Evolutionary conservation across 2,329 filamentous ascomycete species (phyloP).

Genomic region (Cordyceps cateniannulata): DNA sequence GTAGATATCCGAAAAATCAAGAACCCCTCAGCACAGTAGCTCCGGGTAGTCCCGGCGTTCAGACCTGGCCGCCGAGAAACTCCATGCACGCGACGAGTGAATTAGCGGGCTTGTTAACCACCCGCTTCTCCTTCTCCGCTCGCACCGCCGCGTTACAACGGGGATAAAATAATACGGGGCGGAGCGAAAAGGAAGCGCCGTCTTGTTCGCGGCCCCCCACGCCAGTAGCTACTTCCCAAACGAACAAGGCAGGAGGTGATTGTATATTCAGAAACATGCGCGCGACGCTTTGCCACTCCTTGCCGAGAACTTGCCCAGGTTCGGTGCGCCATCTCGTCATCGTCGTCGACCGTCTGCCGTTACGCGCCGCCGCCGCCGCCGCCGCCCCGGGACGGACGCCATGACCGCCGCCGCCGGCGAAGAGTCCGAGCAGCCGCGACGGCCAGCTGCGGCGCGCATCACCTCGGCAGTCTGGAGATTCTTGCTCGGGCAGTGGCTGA

Average conservation of each 20-base stretch:
- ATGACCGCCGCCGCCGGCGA: neutral
- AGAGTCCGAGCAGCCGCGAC: neutral
- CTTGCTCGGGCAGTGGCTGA: constrained; percentile 55
- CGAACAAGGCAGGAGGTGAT: too few relatives aligned
- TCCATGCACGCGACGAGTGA: too few relatives aligned
- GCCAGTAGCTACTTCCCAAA: neutral
- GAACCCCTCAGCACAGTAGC: neutral
- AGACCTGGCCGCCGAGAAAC: neutral
- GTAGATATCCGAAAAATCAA: neutral
- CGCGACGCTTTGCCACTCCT: too few relatives aligned
- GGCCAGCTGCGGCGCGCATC: neutral
- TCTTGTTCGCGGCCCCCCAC: neutral
- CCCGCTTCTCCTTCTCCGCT: neutral
- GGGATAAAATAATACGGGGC: too few relatives aligned
- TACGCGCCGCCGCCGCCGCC: too few relatives aligned
- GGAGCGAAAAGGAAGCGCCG: too few relatives aligned
- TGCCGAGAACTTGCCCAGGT: too few relatives aligned
- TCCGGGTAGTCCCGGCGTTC: neutral
- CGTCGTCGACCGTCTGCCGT: too few relatives aligned
- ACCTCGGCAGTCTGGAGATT: constrained; percentile 21
- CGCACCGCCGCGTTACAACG: too few relatives aligned
- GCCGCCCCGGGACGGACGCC: too few relatives aligned
- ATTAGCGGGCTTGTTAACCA: neutral
- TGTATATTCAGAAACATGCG: too few relatives aligned
- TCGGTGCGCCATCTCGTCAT: too few relatives aligned